Conservation (phyloP, 257 asterid genomes). For the Prunella vulgaris region DNA sequence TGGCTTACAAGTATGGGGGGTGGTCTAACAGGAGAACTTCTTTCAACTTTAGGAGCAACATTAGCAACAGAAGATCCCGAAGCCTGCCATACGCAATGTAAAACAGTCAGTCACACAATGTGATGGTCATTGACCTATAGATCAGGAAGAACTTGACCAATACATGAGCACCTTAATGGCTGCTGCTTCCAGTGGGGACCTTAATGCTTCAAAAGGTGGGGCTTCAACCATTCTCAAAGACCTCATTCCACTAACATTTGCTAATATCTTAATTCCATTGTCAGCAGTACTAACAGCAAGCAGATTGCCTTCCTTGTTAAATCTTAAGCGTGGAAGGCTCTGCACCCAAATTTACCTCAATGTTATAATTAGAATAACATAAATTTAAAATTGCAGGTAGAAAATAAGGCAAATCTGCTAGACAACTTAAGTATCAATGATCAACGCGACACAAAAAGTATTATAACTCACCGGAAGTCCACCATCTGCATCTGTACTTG, state of each 20-base stretch:
- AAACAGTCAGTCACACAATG: constrained; percentile 11
- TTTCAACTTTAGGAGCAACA: constrained; percentile 86
- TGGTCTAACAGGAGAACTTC: constrained; percentile 96
- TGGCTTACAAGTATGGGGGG: constrained; percentile 71
- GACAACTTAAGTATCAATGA: not conserved
- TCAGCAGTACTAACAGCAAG: constrained; percentile 91
- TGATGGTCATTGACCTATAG: constrained; percentile 10
- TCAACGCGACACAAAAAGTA: constrained; percentile 2
- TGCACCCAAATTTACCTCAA: constrained; percentile 34
- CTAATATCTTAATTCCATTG: constrained; percentile 88
- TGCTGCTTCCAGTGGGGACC: constrained; percentile 80
- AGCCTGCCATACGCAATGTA: constrained; percentile 46
- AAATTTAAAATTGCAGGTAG: not conserved
- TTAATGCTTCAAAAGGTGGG: constrained; percentile 71
- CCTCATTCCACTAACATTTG: constrained; percentile 81
- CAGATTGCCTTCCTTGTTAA: constrained; percentile 92
- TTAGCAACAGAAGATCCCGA: constrained; percentile 73
- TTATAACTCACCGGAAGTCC: constrained; percentile 75
- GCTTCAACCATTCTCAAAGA: constrained; percentile 65
- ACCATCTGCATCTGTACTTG: constrained; percentile 80
- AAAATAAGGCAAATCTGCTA: not conserved
- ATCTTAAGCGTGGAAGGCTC: constrained; percentile 87
- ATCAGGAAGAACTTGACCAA: constrained; percentile 5
- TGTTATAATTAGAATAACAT: constrained; percentile 12
- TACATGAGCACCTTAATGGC: constrained; percentile 58